Evolutionary conservation across 495 filamentous ascomycete genomes (phyloP).

Genomic region (Podospora australis): DNA sequence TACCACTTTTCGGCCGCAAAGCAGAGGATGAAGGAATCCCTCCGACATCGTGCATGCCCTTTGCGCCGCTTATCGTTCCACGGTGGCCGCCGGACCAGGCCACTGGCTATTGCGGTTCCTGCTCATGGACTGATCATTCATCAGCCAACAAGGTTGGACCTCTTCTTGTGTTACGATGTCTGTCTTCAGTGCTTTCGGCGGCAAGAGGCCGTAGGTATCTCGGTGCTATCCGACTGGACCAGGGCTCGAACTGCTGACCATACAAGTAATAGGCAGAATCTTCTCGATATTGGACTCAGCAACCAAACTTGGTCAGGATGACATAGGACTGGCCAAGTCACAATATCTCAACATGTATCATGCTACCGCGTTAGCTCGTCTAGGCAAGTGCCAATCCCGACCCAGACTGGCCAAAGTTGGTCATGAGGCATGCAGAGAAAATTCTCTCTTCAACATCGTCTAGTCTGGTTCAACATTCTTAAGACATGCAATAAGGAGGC

Average conservation of each 20-base stretch:
- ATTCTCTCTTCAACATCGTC: slow-evolving; percentile 12
- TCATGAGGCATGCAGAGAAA: slow-evolving; percentile 4
- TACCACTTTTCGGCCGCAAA: slow-evolving; percentile 3
- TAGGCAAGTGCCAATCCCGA: no score
- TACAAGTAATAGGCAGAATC: slow-evolving; percentile 21
- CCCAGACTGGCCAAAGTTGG: no score
- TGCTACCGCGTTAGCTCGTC: no score
- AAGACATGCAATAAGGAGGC: slow-evolving; percentile 8
- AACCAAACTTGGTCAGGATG: slow-evolving; percentile 1
- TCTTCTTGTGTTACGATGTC: no score
- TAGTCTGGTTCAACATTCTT: no score
- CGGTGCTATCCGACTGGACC: slow-evolving; percentile 10
- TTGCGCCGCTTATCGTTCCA: slow-evolving; percentile 15
- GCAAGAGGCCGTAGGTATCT: no score
- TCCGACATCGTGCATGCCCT: slow-evolving; percentile 7
- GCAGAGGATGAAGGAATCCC: slow-evolving; percentile 5
- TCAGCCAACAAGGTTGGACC: no score
- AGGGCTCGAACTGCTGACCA: slow-evolving; percentile 19
- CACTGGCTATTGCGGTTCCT: slow-evolving; percentile 11
- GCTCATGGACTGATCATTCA: no score
- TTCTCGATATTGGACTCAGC: slow-evolving; percentile 14
- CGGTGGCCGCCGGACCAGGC: slow-evolving; percentile 19
- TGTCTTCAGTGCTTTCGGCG: no score
- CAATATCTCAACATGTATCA: no score
- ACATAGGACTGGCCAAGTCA: neutral